Base-by-base conservation (phyloP, 2,329 filamentous ascomycete genomes). In the Botrytis byssoidea region DNA sequence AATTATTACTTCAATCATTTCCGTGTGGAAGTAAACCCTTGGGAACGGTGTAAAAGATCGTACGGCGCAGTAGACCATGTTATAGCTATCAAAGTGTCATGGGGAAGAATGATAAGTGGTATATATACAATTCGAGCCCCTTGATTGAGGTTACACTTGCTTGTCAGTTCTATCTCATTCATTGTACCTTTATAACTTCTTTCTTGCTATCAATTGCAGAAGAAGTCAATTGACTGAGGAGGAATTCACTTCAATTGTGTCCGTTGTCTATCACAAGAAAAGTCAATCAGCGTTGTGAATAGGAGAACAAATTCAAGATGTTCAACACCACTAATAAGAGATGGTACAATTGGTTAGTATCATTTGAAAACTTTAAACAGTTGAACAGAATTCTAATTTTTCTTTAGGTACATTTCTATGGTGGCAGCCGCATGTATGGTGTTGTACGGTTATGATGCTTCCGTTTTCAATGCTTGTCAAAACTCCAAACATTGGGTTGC, bases 361-460 rank as follows among this genome's bases (percentile, higher is more conserved):
- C 37, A 57, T n/a, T 37, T 18, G 9, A 1, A 57, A 42, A 40
- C 8, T 42, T 57, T n/a, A 16, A 4, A 22, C 20, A 0, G 8
- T n/a, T 1, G 14, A 29, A 37, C 29, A 14, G 32, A 57, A 25
- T 16, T 65, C 69, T 71, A 25, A 71, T 20, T 48, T 10, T 2
- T 32, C 22, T 55, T 12, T 65, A 88, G 89, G 89, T 92, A 90
- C 83, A 89, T 91, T 77, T 90, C 89, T 75, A 84, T 92, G 71
- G 88, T 92, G 77, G 91, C 91, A 73, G 70, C 91, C 78, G 89
- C 90, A 80, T 92, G 90, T 81, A 93, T 93, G 91, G 90, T 92
- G n/a, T 85, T 93, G 64, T 93, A 92, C 80, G 91, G 91, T 73
- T 93, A 93, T 80, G 91, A 93, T 85, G 90, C 91, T 2, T 91